Base-by-base conservation (phyloP, 2,329 filamentous ascomycete species). In the Fusarium sp. region DNA sequence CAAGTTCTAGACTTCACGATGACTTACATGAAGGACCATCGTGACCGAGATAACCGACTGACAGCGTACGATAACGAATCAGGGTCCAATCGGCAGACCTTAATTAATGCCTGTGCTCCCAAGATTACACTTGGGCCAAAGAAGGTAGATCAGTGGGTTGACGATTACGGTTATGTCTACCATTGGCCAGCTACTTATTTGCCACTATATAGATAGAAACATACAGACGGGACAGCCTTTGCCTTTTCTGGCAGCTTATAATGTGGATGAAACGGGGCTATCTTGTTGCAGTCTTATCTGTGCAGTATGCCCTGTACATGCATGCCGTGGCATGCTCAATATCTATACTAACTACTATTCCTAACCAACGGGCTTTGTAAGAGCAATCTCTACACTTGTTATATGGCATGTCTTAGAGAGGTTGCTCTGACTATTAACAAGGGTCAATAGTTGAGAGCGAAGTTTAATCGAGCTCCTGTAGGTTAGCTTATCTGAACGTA, bases 191-290 rank as follows among this genome's bases (percentile, higher is more conserved):
- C 9, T 10, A 19, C 9, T 6, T 16, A 19, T 51, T 51, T 41
- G 31, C 49, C 49, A 51, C 49, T 18, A 51, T 51, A 51, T 41
- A 51, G 31, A 51, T 51, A 21, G 49, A 41, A 41, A 51, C 18
- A 51, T 9, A 28, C 18, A 39, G 31, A 39, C 3, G 13, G 41
- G 9, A 43, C 31, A 14, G 8, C 7, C 23, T 41, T 41, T 41
- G 14, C 49, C 49, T 9, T 13, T 51, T 51, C 23, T 51, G 31
- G 49, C 10, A 51, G 14, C 9, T 41, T n/a, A 41, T 16, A 9
- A 19, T 26, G 14, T 26, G 23, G 31, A 26, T 12, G 31, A 26
- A 21, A 28, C 10, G 13, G 12, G 31, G 11, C 3, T 26, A 23
- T 41, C 7, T 7, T n/a, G 31, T 21, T 41, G 37, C 13, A n/a